phyloP scores from a whole-genome alignment of 2,329 filamentous ascomycete genomes.

The Leptodontidium sp. region DNA sequence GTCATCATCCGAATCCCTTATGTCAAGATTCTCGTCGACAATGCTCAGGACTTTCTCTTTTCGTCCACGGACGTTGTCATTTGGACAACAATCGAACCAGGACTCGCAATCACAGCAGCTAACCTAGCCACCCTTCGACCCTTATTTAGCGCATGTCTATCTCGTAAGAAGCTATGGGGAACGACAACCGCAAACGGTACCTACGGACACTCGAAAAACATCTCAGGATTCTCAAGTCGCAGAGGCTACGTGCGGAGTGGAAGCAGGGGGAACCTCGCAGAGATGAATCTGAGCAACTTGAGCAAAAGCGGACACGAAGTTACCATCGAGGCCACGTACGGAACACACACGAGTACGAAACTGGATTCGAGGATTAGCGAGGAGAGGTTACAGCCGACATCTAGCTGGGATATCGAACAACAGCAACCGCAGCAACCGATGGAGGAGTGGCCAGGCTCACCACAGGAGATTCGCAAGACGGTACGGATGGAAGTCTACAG shows the following conservation, averaged over 20 bases:
- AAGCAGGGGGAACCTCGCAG: background rate
- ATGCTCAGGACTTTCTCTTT: slow-evolving; percentile 39
- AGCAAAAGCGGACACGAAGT: slow-evolving; percentile 5
- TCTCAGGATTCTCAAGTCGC: slow-evolving; percentile 8
- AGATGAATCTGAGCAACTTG: slow-evolving; percentile 2
- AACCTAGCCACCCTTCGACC: slow-evolving; percentile 40
- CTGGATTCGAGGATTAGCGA: slow-evolving; percentile 1
- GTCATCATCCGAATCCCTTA: slow-evolving; percentile 45
- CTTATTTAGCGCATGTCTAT: slow-evolving; percentile 31
- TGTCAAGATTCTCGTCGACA: slow-evolving; percentile 33
- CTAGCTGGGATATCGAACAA: slow-evolving; percentile 12
- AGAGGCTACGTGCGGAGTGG: slow-evolving; percentile 17
- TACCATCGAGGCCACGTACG: slow-evolving; percentile 4
- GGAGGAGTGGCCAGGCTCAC: slow-evolving; percentile 1
- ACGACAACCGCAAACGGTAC: background rate
- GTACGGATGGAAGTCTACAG: slow-evolving; percentile 16
- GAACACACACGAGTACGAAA: slow-evolving; percentile 2
- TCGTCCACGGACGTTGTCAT: slow-evolving; percentile 41
- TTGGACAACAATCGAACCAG: slow-evolving; percentile 41
- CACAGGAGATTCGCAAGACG: slow-evolving; percentile 16
- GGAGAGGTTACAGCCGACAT: background rate
- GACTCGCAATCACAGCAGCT: slow-evolving; percentile 38
- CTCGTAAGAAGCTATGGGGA: slow-evolving; percentile 19
- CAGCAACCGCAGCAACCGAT: background rate
- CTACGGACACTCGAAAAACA: slow-evolving; percentile 13